Conservation (phyloP, 345 rosid species). For the Viola odorata region DNA sequence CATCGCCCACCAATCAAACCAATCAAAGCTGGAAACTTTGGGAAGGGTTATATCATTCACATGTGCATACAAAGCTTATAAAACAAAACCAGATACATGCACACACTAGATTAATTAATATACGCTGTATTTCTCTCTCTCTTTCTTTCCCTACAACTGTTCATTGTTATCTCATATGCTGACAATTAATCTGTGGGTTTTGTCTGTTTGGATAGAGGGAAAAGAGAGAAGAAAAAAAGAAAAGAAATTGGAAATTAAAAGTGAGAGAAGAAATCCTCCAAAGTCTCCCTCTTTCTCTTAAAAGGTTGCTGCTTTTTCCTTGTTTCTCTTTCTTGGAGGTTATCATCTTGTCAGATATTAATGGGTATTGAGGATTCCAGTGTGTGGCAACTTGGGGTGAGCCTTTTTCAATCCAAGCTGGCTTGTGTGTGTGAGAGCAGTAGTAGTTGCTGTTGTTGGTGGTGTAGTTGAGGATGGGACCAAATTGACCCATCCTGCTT, state of each 20-base stretch:
- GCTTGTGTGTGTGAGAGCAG: conserved; percentile 25
- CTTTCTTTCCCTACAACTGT: conserved; percentile 1
- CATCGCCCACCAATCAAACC: background rate
- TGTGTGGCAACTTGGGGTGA: conserved; percentile 32
- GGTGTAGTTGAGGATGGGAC: conserved; percentile 37
- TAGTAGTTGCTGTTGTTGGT: conserved; percentile 25
- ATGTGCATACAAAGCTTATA: background rate
- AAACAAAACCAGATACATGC: too few species aligned
- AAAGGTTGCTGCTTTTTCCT: background rate
- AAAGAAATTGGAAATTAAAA: background rate
- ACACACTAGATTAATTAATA: too few species aligned
- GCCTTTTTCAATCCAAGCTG: conserved; percentile 39
- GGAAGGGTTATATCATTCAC: background rate
- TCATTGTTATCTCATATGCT: conserved; percentile 12
- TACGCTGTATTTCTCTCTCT: background rate
- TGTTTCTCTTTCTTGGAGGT: conserved; percentile 4
- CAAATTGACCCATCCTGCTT: conserved; percentile 31
- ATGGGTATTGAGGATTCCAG: conserved; percentile 38
- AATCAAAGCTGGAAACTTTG: conserved; percentile 1
- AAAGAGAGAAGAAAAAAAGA: background rate
- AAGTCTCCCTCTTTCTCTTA: background rate
- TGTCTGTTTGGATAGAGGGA: conserved; percentile 11
- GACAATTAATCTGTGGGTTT: background rate
- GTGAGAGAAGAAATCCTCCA: background rate
- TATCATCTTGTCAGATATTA: conserved; percentile 38